These are phyloP conservation scores for Mediolabrus comicus DNA, from an alignment of 108 stramenopile species.

Conservation along the genomic window DNA sequence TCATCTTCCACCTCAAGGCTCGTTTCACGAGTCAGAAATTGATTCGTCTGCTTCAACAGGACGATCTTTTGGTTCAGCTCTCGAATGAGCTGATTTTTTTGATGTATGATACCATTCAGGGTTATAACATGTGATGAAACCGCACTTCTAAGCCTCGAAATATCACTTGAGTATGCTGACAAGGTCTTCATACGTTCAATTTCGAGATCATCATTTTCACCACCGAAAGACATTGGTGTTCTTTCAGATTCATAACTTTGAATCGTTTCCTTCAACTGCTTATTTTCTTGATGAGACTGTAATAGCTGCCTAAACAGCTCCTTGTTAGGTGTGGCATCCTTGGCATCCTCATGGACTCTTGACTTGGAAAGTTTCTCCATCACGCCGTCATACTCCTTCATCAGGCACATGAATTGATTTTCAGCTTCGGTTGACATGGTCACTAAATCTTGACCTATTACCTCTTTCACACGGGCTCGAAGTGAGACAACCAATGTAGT, in stretches of 20 bases:
- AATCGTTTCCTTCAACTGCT: not conserved
- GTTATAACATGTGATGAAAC: conserved; percentile 10
- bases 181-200: too few species aligned
- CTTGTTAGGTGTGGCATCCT: not conserved
- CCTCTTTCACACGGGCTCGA: conserved; percentile 11
- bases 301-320: not conserved
- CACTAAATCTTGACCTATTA: conserved; percentile 12
- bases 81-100: conserved; percentile 19
- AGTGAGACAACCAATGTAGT: conserved; percentile 9
- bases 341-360: not conserved
- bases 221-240: not conserved
- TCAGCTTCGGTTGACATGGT: conserved; percentile 19
- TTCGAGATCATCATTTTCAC: not conserved
- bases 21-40: not conserved
- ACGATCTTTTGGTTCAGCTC: conserved; percentile 14
- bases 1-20: too few species aligned
- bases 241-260: not conserved
- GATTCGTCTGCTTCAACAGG: not conserved
- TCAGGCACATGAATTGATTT: conserved; percentile 18
- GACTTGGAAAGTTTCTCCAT: conserved; percentile 3
- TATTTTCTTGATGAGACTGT: not conserved
- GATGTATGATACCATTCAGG: conserved; percentile 23
- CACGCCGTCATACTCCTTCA: conserved; percentile 14
- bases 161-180: conserved; percentile 12
- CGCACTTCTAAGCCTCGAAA: conserved; percentile 8